phyloP scores from a whole-genome alignment of 2,329 filamentous ascomycete genomes.

The Venturia pyrina region DNA sequence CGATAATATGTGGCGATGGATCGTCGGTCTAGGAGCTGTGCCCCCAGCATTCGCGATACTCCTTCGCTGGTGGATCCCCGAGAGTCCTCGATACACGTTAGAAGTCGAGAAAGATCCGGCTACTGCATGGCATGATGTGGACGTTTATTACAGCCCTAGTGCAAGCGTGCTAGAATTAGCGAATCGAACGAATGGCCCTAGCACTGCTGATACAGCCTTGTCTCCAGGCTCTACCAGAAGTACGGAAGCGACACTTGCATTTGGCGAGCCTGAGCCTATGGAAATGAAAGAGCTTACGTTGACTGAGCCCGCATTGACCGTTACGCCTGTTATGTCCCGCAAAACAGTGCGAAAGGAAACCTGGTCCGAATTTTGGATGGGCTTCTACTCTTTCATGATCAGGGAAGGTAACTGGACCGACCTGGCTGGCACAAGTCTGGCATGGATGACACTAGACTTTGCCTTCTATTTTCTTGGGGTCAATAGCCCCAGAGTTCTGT shows the following conservation, averaged over 20 bases:
- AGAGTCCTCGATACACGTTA: slow-evolving; percentile 29
- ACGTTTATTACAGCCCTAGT: slow-evolving; percentile 2
- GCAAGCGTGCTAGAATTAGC: not conserved
- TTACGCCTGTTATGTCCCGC: not conserved
- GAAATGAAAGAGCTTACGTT: slow-evolving; percentile 10
- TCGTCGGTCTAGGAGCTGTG: slow-evolving; percentile 30
- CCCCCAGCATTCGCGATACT: slow-evolving; percentile 28
- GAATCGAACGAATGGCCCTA: not conserved
- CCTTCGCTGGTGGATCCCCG: slow-evolving; percentile 32
- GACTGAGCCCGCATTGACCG: slow-evolving; percentile 2
- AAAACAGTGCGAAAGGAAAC: slow-evolving; percentile 10
- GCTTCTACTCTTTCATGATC: slow-evolving; percentile 24
- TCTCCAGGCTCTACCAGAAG: not conserved
- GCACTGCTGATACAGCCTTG: not conserved
- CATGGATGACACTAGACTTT: slow-evolving; percentile 28
- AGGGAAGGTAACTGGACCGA: slow-evolving; percentile 27
- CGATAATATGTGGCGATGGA: slow-evolving; percentile 30
- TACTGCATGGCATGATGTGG: slow-evolving; percentile 21
- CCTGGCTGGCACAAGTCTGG: slow-evolving; percentile 26
- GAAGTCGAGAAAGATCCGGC: slow-evolving; percentile 28
- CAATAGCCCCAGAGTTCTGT: slow-evolving; percentile 26
- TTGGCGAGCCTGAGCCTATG: slow-evolving; percentile 12
- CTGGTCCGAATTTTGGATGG: slow-evolving; percentile 4
- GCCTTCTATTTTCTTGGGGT: slow-evolving; percentile 27
- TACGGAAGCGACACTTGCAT: slow-evolving; percentile 10